phyloP scores from a whole-genome alignment of 371 early-diverging fungal genomes.

The Syncephalastrum monosporum region DNA sequence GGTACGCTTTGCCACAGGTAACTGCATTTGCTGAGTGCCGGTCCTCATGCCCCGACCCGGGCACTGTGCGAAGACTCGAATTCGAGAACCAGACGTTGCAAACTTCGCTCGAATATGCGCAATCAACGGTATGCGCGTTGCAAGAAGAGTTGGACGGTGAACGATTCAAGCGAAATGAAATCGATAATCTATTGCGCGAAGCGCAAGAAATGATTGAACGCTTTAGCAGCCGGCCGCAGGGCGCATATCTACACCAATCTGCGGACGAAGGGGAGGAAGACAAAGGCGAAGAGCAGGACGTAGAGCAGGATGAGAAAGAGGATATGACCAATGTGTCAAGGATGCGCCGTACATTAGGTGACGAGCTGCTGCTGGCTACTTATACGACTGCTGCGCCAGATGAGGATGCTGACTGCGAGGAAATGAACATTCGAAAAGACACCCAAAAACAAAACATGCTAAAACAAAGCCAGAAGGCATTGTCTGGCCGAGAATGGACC shows the following conservation, averaged over 20 bases:
- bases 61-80: slow-evolving; percentile 8
- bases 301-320: not conserved
- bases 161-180: slow-evolving; percentile 11
- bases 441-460: no score
- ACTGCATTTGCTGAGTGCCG: not conserved
- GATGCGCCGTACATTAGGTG: slow-evolving; percentile 4
- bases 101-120: slow-evolving; percentile 11
- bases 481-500: no score
- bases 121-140: slow-evolving; percentile 5
- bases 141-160: slow-evolving; percentile 13
- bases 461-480: no score
- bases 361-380: slow-evolving; percentile 10
- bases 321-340: not conserved
- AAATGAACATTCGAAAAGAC: no score
- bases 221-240: not conserved
- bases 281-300: not conserved
- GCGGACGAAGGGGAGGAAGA: not conserved
- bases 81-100: slow-evolving; percentile 10
- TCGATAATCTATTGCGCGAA: slow-evolving; percentile 12
- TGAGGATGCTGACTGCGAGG: not conserved
- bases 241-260: no score
- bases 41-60: slow-evolving; percentile 11
- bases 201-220: slow-evolving; percentile 23
- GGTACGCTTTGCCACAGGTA: not conserved
- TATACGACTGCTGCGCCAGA: not conserved